Percentiles rank a stretch among this genome's conserved stretches.
Evolutionary conservation across 306 rosid species (phyloP).

Genomic region (Dryas drummondii): DNA sequence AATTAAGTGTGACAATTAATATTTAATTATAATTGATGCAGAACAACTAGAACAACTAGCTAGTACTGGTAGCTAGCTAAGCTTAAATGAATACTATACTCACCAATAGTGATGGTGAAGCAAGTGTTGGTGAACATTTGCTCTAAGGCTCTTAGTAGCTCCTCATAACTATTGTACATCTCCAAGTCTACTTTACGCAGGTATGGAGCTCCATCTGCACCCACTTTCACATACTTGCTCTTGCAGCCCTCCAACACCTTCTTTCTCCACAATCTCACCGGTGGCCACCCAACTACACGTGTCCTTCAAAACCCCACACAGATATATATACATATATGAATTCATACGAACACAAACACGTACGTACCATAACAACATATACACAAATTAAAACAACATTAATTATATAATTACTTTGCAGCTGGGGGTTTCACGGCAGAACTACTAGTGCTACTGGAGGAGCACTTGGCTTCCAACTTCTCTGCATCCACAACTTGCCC

Average conservation of each 20-base stretch:
- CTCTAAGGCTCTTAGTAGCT: constrained; percentile 27
- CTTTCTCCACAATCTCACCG: constrained; percentile 31
- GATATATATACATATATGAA: not conserved
- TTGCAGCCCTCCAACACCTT: constrained; percentile 17
- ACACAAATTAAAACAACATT: not conserved
- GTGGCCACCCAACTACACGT: constrained; percentile 35
- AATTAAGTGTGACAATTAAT: too few relatives aligned
- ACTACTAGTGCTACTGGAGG: not conserved
- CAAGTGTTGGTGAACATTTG: constrained; percentile 13
- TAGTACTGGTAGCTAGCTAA: too few relatives aligned
- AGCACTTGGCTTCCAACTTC: not conserved
- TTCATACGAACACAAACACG: not conserved
- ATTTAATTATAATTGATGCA: too few relatives aligned
- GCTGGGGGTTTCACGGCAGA: constrained; percentile 11
- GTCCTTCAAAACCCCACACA: constrained; percentile 3
- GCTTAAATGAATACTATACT: not conserved
- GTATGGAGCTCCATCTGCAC: constrained; percentile 34
- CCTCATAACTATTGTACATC: constrained; percentile 18
- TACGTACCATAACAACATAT: not conserved
- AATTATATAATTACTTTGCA: constrained; percentile 15
- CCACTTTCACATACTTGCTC: constrained; percentile 31
- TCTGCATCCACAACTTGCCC: not conserved
- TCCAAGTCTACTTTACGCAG: constrained; percentile 32
- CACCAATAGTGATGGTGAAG: constrained; percentile 21
- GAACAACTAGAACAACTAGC: too few relatives aligned